A percentile compares a stretch with the other conserved stretches of the same genome.
These are phyloP conservation scores for Mariannaea sp. DNA, from an alignment of 2,329 filamentous ascomycete genomes.

Conservation along the genomic window DNA sequence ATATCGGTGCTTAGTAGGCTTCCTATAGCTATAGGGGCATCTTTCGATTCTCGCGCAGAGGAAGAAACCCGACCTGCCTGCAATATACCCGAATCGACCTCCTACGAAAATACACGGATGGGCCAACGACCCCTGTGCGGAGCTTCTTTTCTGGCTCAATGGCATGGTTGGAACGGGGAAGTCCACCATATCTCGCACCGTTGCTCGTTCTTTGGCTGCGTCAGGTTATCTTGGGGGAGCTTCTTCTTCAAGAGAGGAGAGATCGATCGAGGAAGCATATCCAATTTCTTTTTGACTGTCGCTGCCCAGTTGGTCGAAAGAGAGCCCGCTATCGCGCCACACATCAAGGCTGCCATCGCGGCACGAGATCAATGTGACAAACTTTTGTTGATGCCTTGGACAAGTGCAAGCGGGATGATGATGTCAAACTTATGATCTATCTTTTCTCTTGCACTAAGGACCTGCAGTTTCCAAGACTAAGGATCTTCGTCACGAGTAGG, in stretches of 20 bases:
- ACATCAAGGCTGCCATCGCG: constrained; percentile 10
- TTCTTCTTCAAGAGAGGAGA: constrained; percentile 41
- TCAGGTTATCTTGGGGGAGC: constrained; percentile 38
- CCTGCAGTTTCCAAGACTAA: no score
- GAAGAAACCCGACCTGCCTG: neutral
- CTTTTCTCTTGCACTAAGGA: no score
- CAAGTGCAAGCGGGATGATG: constrained; percentile 24
- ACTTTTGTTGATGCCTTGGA: constrained; percentile 40
- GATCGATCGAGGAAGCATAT: constrained; percentile 45
- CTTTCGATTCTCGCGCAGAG: no score
- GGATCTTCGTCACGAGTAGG: constrained; percentile 41
- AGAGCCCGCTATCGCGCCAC: no score
- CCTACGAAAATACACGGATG: constrained; percentile 39
- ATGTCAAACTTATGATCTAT: no score
- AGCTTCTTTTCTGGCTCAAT: constrained; percentile 44
- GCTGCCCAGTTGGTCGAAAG: constrained; percentile 28
- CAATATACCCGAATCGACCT: constrained; percentile 39
- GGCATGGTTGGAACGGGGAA: constrained; percentile 48
- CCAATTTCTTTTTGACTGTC: constrained; percentile 40
- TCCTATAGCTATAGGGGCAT: no score
- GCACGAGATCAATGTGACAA: no score
- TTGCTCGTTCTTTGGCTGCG: constrained; percentile 25
- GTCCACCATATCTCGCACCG: constrained; percentile 44
- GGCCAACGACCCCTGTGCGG: constrained; percentile 28
- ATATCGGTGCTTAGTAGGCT: no score